phyloP scores from a whole-genome alignment of 495 filamentous ascomycete genomes.

The Lophium mytilinum region DNA sequence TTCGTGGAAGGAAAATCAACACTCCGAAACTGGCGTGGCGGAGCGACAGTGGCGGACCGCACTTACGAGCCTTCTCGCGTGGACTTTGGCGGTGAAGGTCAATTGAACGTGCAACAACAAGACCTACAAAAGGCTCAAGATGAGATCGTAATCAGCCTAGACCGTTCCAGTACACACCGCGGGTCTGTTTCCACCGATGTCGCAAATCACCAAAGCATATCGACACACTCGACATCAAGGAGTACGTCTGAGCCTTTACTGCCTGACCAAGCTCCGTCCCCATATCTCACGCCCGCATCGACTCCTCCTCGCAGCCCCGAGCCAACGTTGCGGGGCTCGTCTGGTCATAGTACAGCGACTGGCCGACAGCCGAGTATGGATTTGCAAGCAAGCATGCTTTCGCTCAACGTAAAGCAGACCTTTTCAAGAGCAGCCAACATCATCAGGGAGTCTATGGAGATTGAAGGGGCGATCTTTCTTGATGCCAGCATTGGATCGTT shows the following conservation, averaged over 20 bases:
- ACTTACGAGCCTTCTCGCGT: not conserved
- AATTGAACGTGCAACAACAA: not conserved
- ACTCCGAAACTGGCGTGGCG: constrained; percentile 15
- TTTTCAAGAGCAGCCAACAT: constrained; percentile 39
- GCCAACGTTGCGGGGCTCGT: not conserved
- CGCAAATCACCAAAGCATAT: not conserved
- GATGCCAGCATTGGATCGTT: constrained; percentile 38
- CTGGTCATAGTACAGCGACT: not conserved
- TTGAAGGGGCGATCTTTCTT: constrained; percentile 45
- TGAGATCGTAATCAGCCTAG: not conserved
- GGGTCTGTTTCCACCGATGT: not conserved
- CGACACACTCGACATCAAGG: not conserved
- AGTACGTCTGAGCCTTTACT: not conserved
- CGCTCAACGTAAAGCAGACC: not conserved
- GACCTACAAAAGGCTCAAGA: not conserved
- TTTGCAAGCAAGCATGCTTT: not conserved
- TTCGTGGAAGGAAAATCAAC: constrained; percentile 35
- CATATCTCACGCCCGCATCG: not conserved
- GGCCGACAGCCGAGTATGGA: not conserved
- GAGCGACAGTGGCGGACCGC: not conserved
- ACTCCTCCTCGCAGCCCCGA: not conserved
- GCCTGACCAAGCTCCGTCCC: not conserved
- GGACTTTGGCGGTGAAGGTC: not conserved
- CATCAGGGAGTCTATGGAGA: constrained; percentile 44
- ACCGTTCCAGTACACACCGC: not conserved